Evolutionary conservation across 2,329 filamentous ascomycete species (phyloP).

Genomic region (Fusarium dlaminii): DNA sequence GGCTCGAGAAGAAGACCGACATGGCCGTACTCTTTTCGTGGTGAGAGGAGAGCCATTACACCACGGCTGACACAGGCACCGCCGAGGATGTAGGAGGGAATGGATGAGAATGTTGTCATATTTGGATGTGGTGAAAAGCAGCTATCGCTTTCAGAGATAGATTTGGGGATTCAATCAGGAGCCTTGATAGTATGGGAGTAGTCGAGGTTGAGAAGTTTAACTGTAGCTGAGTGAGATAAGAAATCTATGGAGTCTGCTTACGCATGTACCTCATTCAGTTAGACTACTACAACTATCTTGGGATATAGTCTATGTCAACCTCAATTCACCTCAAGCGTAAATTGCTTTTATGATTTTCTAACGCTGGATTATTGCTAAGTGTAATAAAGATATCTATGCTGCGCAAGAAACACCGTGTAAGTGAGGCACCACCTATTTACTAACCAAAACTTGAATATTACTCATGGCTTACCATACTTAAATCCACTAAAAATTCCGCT

Average conservation of each 20-base stretch:
- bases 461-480: neutral
- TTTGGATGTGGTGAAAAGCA: neutral
- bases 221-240: neutral
- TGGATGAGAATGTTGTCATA: conserved; percentile 38
- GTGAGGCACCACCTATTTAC: too few species aligned
- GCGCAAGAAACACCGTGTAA: neutral
- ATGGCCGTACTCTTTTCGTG: conserved; percentile 38
- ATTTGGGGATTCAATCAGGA: neutral
- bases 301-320: neutral
- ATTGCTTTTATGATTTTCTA: neutral
- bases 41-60: conserved; percentile 37
- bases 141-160: neutral
- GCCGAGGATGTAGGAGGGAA: conserved; percentile 38
- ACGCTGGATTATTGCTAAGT: neutral
- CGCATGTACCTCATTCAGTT: neutral
- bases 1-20: conserved; percentile 40
- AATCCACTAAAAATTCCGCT: neutral
- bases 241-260: neutral
- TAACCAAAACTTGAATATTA: rapidly evolving
- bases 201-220: neutral
- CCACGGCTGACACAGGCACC: conserved; percentile 39
- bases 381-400: neutral
- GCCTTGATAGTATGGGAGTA: neutral
- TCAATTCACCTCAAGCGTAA: neutral
- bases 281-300: neutral